These are phyloP conservation scores for Sicyos baderoa DNA, from an alignment of 306 rosid genomes.

Conservation along the genomic window DNA sequence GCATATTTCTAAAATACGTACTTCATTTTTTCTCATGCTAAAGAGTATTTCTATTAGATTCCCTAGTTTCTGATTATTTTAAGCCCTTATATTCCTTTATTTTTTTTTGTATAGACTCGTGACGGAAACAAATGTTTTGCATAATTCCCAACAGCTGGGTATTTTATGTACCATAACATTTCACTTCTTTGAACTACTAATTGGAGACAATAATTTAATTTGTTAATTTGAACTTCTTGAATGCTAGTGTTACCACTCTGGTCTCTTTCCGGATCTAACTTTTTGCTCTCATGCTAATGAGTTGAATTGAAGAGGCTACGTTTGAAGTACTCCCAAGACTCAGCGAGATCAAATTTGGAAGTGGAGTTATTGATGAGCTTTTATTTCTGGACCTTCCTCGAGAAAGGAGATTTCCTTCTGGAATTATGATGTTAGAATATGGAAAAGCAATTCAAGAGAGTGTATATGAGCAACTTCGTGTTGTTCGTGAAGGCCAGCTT, in stretches of 20 bases:
- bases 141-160: too few species aligned
- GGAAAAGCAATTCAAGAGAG: conserved; percentile 92
- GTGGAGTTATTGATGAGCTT: conserved; percentile 93
- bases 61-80: too few species aligned
- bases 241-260: neutral
- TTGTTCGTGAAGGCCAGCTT: conserved; percentile 96
- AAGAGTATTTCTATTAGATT: neutral
- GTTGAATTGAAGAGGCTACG: conserved; percentile 73
- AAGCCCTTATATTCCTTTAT: too few species aligned
- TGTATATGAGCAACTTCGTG: conserved; percentile 93
- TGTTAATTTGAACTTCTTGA: neutral
- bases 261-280: conserved; percentile 16
- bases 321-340: conserved; percentile 92
- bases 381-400: conserved; percentile 79
- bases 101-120: too few species aligned
- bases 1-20: neutral
- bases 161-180: too few species aligned
- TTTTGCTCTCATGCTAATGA: conserved; percentile 13
- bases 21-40: neutral
- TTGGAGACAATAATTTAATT: too few species aligned
- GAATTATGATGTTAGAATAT: conserved; percentile 82
- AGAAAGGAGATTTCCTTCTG: conserved; percentile 64
- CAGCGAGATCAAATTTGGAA: conserved; percentile 83
- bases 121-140: too few species aligned
- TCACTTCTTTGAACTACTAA: too few species aligned